These are phyloP conservation scores for Suillus weaverae DNA, from an alignment of 768 basidiomycete genomes.

Conservation along the genomic window DNA sequence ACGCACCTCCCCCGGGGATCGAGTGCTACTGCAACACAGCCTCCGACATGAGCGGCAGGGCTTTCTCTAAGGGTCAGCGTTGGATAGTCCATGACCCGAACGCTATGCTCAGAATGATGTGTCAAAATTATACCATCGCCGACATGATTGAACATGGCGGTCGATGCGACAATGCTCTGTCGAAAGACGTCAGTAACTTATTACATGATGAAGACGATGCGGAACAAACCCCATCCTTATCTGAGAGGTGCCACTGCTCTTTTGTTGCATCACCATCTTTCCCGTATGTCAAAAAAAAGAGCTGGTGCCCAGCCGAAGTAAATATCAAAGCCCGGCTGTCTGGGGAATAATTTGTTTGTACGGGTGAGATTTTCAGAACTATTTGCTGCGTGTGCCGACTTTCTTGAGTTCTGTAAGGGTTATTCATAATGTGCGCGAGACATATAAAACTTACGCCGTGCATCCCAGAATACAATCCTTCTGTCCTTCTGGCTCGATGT, in stretches of 20 bases:
- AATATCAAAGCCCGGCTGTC: conserved; percentile 68
- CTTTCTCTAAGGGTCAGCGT: conserved; percentile 57
- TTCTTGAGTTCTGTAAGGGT: conserved; percentile 44
- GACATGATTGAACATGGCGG: conserved; percentile 72
- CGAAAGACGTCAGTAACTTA: background rate
- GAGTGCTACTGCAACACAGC: conserved; percentile 72
- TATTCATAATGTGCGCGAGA: background rate
- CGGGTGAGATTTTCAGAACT: conserved; percentile 57
- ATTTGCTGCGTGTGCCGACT: conserved; percentile 66
- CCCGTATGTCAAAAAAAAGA: conserved; percentile 61
- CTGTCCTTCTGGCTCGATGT: conserved; percentile 77
- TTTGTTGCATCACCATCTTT: conserved; percentile 53
- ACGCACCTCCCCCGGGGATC: conserved; percentile 75
- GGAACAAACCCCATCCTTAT: conserved; percentile 28
- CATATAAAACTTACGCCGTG: conserved; percentile 56
- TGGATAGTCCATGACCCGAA: conserved; percentile 73
- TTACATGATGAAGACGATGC: background rate
- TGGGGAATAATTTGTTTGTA: conserved; percentile 69
- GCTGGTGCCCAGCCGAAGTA: conserved; percentile 56
- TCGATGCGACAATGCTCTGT: conserved; percentile 54
- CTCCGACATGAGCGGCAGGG: conserved; percentile 75
- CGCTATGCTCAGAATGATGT: conserved; percentile 59
- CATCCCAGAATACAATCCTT: conserved; percentile 81
- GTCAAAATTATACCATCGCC: conserved; percentile 73
- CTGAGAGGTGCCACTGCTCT: conserved; percentile 48